Evolutionary conservation across 1,139 yeast species (phyloP).

Genomic region (Zygoascus hellenicus): DNA sequence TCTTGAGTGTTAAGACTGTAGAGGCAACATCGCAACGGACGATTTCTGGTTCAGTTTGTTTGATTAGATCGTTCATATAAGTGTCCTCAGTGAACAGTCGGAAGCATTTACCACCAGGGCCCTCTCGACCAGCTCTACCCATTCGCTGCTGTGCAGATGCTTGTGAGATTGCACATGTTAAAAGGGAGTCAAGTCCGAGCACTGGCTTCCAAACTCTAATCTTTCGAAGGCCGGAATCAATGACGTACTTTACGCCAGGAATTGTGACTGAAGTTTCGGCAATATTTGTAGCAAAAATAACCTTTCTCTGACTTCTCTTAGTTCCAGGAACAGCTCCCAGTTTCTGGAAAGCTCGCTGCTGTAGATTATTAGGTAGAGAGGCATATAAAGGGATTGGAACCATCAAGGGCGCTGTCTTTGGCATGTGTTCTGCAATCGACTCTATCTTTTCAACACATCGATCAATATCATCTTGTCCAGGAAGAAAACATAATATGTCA

Average conservation of each 20-base stretch:
- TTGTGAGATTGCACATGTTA: constrained; percentile 88
- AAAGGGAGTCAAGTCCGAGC: constrained; percentile 79
- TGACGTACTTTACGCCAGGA: constrained; percentile 89
- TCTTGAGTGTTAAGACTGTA: constrained; percentile 77
- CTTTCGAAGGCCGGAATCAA: constrained; percentile 88
- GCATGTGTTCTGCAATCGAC: constrained; percentile 57
- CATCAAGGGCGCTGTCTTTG: constrained; percentile 69
- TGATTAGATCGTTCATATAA: constrained; percentile 50
- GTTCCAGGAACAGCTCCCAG: constrained; percentile 44
- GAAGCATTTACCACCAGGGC: constrained; percentile 74
- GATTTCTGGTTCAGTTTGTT: constrained; percentile 90
- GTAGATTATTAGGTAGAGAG: constrained; percentile 80
- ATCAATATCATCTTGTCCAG: constrained; percentile 98
- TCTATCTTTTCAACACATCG: constrained; percentile 62
- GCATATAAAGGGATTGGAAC: constrained; percentile 86
- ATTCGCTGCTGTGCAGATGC: constrained; percentile 94
- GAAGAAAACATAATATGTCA: constrained; percentile 81
- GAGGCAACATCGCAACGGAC: constrained; percentile 78
- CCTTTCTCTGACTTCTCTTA: constrained; percentile 47
- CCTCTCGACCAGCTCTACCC: constrained; percentile 99
- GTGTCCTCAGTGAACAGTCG: constrained; percentile 74
- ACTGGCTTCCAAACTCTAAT: constrained; percentile 94
- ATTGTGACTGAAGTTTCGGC: constrained; percentile 98
- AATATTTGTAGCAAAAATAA: constrained; percentile 86
- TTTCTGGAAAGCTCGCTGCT: constrained; percentile 66